Evolutionary conservation across 352 stramenopile genomes (phyloP).

Genomic region (Thraustochytrium striatum): DNA sequence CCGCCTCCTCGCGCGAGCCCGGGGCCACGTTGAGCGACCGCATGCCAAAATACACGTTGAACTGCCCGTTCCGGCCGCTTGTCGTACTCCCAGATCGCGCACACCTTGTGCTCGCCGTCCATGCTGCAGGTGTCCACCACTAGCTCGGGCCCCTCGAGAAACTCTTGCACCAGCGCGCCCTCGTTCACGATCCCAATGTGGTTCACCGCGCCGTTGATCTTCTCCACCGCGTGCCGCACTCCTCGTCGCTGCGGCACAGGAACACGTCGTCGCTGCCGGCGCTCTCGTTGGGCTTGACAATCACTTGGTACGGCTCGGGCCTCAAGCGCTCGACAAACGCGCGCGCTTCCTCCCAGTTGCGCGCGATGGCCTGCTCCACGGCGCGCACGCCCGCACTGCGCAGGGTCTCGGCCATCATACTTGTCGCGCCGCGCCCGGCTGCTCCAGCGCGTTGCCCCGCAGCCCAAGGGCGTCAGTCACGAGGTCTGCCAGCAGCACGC

Average conservation of each 20-base stretch:
- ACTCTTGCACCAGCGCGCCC: conserved; percentile 88
- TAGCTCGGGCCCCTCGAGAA: conserved; percentile 86
- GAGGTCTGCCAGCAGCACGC: conserved; percentile 80
- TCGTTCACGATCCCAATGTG: conserved; percentile 74
- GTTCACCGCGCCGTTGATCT: conserved; percentile 83
- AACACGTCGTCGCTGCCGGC: conserved; percentile 88
- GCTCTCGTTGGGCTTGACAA: conserved; percentile 87
- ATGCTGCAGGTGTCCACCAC: conserved; percentile 89
- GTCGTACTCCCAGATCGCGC: conserved; percentile 94
- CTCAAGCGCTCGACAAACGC: conserved; percentile 66
- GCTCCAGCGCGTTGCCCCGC: conserved; percentile 68
- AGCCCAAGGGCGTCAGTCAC: conserved; percentile 78
- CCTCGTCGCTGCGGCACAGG: conserved; percentile 76
- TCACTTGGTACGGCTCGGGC: conserved; percentile 60
- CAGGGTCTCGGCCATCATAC: conserved; percentile 79
- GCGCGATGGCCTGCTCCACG: conserved; percentile 67
- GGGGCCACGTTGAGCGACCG: conserved; percentile 61
- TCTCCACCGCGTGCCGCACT: conserved; percentile 82
- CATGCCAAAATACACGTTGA: conserved; percentile 67
- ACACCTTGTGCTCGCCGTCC: conserved; percentile 85
- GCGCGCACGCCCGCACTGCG: conserved; percentile 66
- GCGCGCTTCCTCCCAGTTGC: conserved; percentile 72
- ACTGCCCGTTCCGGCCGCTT: conserved; percentile 79
- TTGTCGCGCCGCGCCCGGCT: conserved; percentile 80
- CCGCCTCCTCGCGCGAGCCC: conserved; percentile 56